Evolutionary conservation across 192 early-diverging fungal species (phyloP).

Genomic region (Podila verticillata): DNA sequence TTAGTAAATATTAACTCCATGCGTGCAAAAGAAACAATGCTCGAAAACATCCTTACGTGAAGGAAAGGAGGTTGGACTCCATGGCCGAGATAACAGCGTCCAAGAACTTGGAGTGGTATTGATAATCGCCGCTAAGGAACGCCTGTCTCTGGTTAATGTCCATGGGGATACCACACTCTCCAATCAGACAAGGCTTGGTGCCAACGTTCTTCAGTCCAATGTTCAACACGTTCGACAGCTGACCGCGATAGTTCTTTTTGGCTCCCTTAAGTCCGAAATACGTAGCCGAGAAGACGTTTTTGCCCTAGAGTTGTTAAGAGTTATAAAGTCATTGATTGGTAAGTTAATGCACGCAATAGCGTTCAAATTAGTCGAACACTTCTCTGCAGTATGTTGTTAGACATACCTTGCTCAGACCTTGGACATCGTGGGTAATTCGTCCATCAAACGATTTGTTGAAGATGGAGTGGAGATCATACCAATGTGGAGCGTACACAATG

Average conservation of each 20-base stretch:
- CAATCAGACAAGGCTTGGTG: slow-evolving; percentile 72
- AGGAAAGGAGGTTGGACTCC: slow-evolving; percentile 79
- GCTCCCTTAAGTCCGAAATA: slow-evolving; percentile 84
- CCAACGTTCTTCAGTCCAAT: slow-evolving; percentile 70
- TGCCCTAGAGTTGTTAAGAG: slow-evolving; percentile 60
- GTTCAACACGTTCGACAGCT: slow-evolving; percentile 73
- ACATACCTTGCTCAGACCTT: slow-evolving; percentile 71
- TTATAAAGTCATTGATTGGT: slow-evolving; percentile 10
- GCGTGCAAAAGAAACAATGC: background rate
- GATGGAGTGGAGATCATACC: slow-evolving; percentile 86
- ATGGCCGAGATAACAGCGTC: slow-evolving; percentile 79
- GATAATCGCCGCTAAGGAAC: slow-evolving; percentile 77
- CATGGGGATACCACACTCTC: slow-evolving; percentile 90
- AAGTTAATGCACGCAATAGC: background rate
- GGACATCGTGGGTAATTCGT: slow-evolving; percentile 83
- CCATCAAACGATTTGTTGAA: slow-evolving; percentile 79
- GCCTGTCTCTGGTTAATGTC: slow-evolving; percentile 82
- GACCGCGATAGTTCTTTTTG: slow-evolving; percentile 77
- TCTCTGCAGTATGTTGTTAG: no score
- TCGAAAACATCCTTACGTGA: slow-evolving; percentile 60
- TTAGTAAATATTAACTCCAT: background rate
- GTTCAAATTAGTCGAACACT: no score
- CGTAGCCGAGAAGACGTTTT: slow-evolving; percentile 76
- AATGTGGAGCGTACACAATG: slow-evolving; percentile 84
- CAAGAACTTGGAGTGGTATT: slow-evolving; percentile 76